Percentiles rank a stretch among this genome's conserved stretches.
phyloP scores from a whole-genome alignment of 371 early-diverging fungal genomes.

The Mortierella sp. region DNA sequence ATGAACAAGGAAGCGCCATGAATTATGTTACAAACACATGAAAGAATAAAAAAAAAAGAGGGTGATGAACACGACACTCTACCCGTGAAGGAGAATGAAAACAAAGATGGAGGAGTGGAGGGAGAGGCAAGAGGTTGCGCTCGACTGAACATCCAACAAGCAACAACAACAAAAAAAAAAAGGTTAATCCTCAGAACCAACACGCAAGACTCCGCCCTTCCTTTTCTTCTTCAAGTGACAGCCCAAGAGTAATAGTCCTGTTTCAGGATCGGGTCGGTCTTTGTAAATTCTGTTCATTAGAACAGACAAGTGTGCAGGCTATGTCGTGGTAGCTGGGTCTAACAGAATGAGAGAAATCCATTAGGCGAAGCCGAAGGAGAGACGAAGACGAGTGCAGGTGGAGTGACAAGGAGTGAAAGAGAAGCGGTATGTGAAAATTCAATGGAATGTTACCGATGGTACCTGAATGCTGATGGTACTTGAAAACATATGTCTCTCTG shows the following conservation, averaged over 20 bases:
- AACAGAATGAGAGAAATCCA: neutral
- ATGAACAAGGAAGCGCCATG: neutral
- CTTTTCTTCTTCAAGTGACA: neutral
- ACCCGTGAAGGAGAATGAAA: neutral
- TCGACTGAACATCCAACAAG: neutral
- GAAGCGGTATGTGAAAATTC: neutral
- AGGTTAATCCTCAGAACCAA: neutral
- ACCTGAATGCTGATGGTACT: neutral
- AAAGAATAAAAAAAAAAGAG: neutral
- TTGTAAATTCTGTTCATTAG: neutral
- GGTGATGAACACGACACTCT: slow-evolving; percentile 3
- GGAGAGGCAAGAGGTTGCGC: neutral
- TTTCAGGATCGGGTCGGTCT: slow-evolving; percentile 1
- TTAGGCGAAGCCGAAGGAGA: neutral
- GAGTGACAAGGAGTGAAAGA: neutral
- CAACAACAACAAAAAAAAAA: neutral
- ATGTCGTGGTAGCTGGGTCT: neutral
- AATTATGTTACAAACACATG: neutral
- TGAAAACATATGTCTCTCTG: neutral
- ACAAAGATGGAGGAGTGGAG: neutral
- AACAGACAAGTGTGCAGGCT: too few relatives aligned
- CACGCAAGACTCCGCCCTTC: neutral
- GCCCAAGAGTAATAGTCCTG: neutral
- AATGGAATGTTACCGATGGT: neutral
- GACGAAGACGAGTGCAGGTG: neutral